A percentile compares a stretch with the other conserved stretches of the same genome.
Conservation (phyloP, 495 filamentous ascomycete genomes). For the Massariosphaeria phaeospora region DNA sequence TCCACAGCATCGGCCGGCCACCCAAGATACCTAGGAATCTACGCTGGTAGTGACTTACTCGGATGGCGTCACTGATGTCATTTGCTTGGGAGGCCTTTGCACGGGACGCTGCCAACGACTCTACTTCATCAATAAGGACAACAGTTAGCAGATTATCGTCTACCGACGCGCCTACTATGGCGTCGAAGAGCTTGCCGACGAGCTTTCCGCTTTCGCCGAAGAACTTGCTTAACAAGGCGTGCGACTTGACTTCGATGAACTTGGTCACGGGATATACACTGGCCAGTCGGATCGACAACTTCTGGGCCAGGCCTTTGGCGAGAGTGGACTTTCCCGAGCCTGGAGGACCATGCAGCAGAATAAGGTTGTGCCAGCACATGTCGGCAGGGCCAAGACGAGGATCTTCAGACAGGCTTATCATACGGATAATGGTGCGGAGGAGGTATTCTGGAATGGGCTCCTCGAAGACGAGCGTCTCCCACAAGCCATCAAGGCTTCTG, state of each 20-base stretch:
- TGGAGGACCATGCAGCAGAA: constrained; percentile 54
- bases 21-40: too few species aligned
- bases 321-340: constrained; percentile 52
- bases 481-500: constrained; percentile 23
- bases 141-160: constrained; percentile 47
- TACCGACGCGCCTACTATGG: constrained; percentile 43
- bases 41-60: constrained; percentile 35
- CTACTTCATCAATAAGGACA: constrained; percentile 55
- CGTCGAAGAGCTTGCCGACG: constrained; percentile 48
- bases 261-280: constrained; percentile 43
- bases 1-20: too few species aligned
- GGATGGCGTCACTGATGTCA: constrained; percentile 49
- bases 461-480: constrained; percentile 53
- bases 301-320: constrained; percentile 50
- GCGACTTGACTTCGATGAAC: constrained; percentile 50
- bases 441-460: constrained; percentile 45
- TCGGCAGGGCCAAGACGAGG: constrained; percentile 28
- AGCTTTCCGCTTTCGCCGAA: constrained; percentile 55
- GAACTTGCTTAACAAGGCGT: constrained; percentile 50
- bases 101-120: constrained; percentile 48
- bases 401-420: constrained; percentile 36
- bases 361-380: constrained; percentile 37
- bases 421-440: constrained; percentile 46
- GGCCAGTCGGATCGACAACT: constrained; percentile 52
- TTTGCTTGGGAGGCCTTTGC: constrained; percentile 42